phyloP scores from a whole-genome alignment of 768 basidiomycete genomes.

The Cantharellus anzutake region DNA sequence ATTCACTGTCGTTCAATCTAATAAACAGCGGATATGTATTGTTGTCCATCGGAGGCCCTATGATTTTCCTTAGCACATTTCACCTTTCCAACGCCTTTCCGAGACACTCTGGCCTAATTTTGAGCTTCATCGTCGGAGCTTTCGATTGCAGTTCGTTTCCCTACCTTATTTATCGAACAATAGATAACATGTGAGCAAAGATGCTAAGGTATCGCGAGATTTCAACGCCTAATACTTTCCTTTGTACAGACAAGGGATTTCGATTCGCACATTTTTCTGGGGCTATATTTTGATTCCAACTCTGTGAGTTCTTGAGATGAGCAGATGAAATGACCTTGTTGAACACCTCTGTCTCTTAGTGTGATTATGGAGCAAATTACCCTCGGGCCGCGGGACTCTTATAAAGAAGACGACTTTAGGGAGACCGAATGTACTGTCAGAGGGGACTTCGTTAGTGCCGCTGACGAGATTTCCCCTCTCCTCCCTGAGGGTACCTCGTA shows the following conservation, averaged over 20 bases:
- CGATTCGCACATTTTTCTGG: slow-evolving; percentile 16
- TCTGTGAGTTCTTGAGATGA: slow-evolving; percentile 13
- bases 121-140: slow-evolving; percentile 20
- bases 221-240: background rate
- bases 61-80: slow-evolving; percentile 21
- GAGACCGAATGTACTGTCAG: no score
- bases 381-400: slow-evolving; percentile 15
- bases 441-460: no score
- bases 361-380: slow-evolving; percentile 18
- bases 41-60: slow-evolving; percentile 20
- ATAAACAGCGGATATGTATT: slow-evolving; percentile 16
- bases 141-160: slow-evolving; percentile 21
- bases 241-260: background rate
- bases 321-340: background rate
- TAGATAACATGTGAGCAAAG: slow-evolving; percentile 10
- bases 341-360: no score
- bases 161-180: slow-evolving; percentile 16
- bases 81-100: slow-evolving; percentile 24
- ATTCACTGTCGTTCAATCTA: background rate
- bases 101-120: slow-evolving; percentile 18
- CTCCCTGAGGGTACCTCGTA: no score
- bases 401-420: slow-evolving; percentile 4
- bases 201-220: no score
- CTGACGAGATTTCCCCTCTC: no score
- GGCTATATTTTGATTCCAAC: slow-evolving; percentile 16